phyloP scores from a whole-genome alignment of 148 eudicot species.

The Heliosperma pusillum region DNA sequence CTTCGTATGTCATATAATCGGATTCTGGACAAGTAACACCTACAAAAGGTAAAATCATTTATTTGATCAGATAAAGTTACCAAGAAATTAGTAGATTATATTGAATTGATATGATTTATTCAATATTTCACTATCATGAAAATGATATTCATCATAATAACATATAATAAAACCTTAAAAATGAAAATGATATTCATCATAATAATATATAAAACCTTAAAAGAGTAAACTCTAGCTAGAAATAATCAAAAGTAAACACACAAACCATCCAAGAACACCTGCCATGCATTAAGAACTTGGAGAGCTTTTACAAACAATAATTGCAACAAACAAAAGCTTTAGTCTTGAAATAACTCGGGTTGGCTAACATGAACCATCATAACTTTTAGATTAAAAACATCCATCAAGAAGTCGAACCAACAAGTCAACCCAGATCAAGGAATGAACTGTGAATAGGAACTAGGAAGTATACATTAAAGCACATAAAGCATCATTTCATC shows the following conservation, averaged over 20 bases:
- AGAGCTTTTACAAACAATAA: slow-evolving; percentile 14
- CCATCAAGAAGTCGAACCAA: slow-evolving; percentile 18
- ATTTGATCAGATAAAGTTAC: slow-evolving; percentile 19
- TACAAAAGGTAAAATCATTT: slow-evolving; percentile 16
- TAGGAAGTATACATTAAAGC: too few species aligned
- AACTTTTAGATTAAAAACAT: slow-evolving; percentile 12
- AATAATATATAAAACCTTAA: not conserved
- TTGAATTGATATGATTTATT: too few species aligned
- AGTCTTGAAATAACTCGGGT: not conserved
- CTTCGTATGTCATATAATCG: slow-evolving; percentile 27
- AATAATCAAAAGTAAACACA: not conserved
- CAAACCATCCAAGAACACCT: slow-evolving; percentile 2
- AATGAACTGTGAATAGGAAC: slow-evolving; percentile 13
- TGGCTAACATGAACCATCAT: not conserved
- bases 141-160: too few species aligned
- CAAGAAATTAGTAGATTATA: slow-evolving; percentile 9
- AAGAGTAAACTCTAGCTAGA: not conserved
- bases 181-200: not conserved
- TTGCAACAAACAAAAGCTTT: too few species aligned
- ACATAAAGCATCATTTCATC: too few species aligned
- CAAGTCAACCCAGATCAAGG: slow-evolving; percentile 33
- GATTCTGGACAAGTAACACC: slow-evolving; percentile 28
- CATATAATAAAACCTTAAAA: too few species aligned
- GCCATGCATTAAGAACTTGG: too few species aligned
- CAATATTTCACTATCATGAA: too few species aligned